phyloP scores from a whole-genome alignment of 2,329 filamentous ascomycete genomes.

The Microdochium bolleyi region DNA sequence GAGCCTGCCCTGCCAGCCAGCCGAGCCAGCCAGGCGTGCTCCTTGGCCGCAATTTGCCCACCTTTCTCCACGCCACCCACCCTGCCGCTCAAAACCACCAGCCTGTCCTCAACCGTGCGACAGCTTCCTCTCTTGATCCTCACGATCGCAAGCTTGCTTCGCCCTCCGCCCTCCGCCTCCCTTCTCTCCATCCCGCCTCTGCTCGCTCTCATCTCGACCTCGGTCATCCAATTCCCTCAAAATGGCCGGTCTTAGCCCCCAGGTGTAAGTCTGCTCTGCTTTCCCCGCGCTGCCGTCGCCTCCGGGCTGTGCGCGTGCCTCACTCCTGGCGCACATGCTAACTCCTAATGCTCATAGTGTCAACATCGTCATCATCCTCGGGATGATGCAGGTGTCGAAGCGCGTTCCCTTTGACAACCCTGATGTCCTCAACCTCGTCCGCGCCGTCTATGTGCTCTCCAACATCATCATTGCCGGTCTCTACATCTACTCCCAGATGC shows the following conservation, averaged over 20 bases:
- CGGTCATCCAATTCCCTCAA: constrained; percentile 22
- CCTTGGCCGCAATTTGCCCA: background rate
- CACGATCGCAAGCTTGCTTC: background rate
- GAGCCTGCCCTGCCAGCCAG: too few relatives aligned
- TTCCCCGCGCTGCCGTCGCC: constrained; percentile 2
- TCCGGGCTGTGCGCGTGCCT: too few relatives aligned
- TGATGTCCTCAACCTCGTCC: constrained; percentile 46
- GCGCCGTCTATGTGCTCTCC: constrained; percentile 47
- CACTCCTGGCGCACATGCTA: too few relatives aligned
- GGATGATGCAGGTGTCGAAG: constrained; percentile 98
- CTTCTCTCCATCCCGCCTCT: background rate
- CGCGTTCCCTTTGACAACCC: constrained; percentile 89
- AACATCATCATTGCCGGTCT: constrained; percentile 77
- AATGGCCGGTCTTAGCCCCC: constrained; percentile 55
- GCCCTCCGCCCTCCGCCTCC: background rate
- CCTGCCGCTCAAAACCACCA: background rate
- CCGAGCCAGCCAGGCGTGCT: too few relatives aligned
- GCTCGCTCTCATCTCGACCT: background rate
- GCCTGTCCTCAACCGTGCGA: background rate
- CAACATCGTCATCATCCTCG: constrained; percentile 90
- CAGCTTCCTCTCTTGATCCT: background rate
- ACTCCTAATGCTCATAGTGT: constrained; percentile 47
- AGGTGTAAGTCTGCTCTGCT: constrained; percentile 43
- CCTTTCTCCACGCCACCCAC: background rate
- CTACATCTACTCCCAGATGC: constrained; percentile 75